phyloP scores from a whole-genome alignment of 164 flowering plant species.

The Aristolochia fimbriata region DNA sequence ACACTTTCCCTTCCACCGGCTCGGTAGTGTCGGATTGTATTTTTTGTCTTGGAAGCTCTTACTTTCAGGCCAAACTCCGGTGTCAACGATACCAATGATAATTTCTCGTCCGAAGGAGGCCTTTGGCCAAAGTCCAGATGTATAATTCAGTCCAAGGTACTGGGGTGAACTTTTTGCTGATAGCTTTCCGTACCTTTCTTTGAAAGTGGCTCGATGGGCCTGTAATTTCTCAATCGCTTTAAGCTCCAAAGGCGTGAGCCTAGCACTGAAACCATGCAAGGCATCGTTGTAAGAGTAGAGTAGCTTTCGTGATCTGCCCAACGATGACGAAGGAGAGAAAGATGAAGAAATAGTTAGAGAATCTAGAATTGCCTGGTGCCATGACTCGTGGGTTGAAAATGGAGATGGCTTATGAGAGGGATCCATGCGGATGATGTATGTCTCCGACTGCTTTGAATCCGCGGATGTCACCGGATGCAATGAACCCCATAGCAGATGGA shows the following conservation, averaged over 20 bases:
- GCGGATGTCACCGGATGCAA: not conserved
- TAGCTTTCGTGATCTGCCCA: not conserved
- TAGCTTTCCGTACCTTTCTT: slow-evolving; percentile 5
- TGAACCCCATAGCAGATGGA: not conserved
- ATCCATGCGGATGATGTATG: too few species aligned
- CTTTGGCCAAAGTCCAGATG: slow-evolving; percentile 19
- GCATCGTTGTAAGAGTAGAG: slow-evolving; percentile 9
- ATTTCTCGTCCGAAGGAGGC: slow-evolving; percentile 15
- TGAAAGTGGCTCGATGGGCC: slow-evolving; percentile 10
- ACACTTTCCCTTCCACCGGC: slow-evolving; percentile 30
- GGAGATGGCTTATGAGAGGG: too few species aligned
- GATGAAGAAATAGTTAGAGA: slow-evolving; percentile 3
- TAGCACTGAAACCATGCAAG: slow-evolving; percentile 21
- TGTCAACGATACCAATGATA: slow-evolving; percentile 30
- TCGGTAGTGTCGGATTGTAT: slow-evolving; percentile 31
- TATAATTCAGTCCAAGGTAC: slow-evolving; percentile 21
- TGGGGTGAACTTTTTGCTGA: slow-evolving; percentile 14
- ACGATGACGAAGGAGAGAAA: not conserved
- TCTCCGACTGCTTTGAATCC: not conserved
- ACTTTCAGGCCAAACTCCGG: slow-evolving; percentile 39
- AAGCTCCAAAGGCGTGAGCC: slow-evolving; percentile 11
- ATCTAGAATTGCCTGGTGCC: too few species aligned
- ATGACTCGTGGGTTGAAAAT: too few species aligned
- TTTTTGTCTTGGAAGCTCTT: slow-evolving; percentile 29
- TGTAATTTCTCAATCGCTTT: slow-evolving; percentile 12